Evolutionary conservation across 768 basidiomycete species (phyloP), one percentile per base, ranked within the genome.

Genomic region (Gloeopeniophorella convolvens): DNA sequence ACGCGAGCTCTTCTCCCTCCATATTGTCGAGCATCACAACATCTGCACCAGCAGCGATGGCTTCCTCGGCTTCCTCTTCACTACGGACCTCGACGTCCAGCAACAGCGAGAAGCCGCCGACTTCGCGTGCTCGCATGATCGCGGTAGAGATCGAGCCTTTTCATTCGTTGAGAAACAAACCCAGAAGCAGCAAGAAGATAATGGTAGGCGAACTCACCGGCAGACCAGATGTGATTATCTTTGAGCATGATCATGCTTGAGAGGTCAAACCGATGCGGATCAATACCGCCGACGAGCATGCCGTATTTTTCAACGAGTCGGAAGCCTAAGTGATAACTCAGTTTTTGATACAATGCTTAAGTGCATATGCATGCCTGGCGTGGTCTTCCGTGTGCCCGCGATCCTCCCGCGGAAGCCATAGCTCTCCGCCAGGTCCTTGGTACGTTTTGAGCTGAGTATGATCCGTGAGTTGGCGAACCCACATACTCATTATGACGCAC

Each of bases 231-330:
- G 64, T 99, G 96, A 65, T 99, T 99, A 61, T 99, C 96, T 68
- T 98, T 98, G 61, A 99, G 80, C 96, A 99, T 99, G 63, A 99
- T 94, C 96, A 99, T 98, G 64, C 88, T 89, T 24, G 89, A 93
- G n/a, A 98, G 75, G 66, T 98, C 94, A 59, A 96, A 85, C 20
- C 96, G 80, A 71, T 99, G 96, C 8, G 89, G 72, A 64, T 99
- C 95, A 60, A 97, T 86, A 5, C 96, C 96, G 15, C 96, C 96
- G 12, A 98, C 90, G 37, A 98, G 69, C 96, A 99, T 98, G 3
- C 85, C 96, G 64, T 99, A 97, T 68, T 99, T 99, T 68, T 99
- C 96, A 5, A 98, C 94, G 26, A 97, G 73, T 40, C 96, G 76
- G 72, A 99, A 99, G 2, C 95, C 86, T 87, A 23, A 31, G 20